These are phyloP conservation scores for Salix viminalis DNA, from an alignment of 345 rosid genomes.

Conservation along the genomic window DNA sequence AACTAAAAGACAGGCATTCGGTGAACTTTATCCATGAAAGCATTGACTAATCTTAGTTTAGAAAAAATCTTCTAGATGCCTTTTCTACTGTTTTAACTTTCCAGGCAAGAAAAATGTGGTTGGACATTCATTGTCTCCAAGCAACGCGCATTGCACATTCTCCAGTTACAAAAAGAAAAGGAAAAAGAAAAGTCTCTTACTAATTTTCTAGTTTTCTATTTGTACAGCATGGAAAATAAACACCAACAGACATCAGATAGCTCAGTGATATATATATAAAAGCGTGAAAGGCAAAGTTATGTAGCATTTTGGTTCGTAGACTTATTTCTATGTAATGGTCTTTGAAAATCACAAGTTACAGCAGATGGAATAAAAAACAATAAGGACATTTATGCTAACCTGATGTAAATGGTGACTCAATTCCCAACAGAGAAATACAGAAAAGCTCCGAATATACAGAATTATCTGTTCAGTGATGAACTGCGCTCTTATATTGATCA, in stretches of 20 bases:
- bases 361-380: background rate
- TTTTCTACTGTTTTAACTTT: background rate
- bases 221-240: background rate
- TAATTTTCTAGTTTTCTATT: too few relatives aligned
- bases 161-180: background rate
- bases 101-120: background rate
- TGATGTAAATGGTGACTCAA: constrained; percentile 69
- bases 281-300: background rate
- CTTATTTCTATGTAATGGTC: background rate
- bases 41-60: background rate
- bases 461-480: constrained; percentile 53
- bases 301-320: background rate
- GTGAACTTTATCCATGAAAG: background rate
- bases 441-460: constrained; percentile 51
- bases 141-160: background rate
- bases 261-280: background rate
- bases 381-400: constrained; percentile 40
- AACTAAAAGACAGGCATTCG: background rate
- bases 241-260: background rate
- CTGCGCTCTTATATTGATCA: constrained; percentile 34
- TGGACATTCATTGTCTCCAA: background rate
- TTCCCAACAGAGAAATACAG: constrained; percentile 81
- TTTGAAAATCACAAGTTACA: background rate
- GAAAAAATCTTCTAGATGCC: background rate
- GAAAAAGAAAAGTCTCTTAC: background rate